Evolutionary conservation across 192 early-diverging fungal genomes (phyloP).

Genomic region (Pilaira anomala): DNA sequence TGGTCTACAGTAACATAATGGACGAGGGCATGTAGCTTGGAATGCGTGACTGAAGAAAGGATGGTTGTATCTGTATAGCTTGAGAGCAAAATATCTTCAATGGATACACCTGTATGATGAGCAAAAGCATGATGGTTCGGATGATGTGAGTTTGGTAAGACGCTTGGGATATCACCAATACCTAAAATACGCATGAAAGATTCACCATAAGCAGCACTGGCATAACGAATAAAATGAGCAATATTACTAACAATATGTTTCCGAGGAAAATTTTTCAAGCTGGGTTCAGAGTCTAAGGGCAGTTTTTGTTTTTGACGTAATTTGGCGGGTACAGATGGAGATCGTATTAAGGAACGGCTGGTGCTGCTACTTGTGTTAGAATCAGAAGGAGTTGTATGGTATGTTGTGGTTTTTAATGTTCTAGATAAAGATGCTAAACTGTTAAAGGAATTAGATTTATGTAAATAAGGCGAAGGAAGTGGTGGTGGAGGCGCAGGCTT

Average conservation of each 20-base stretch:
- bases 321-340: conserved; percentile 12
- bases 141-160: conserved; percentile 26
- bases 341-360: conserved; percentile 1
- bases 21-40: conserved; percentile 59
- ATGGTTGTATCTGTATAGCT: conserved; percentile 49
- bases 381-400: neutral
- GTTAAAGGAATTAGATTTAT: conserved; percentile 29
- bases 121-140: conserved; percentile 62
- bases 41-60: conserved; percentile 11
- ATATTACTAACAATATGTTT: conserved; percentile 63
- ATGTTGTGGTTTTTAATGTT: conserved; percentile 21
- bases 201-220: conserved; percentile 69
- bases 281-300: conserved; percentile 34
- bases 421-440: conserved; percentile 36
- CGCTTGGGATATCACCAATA: conserved; percentile 47
- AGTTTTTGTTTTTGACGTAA: neutral
- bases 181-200: conserved; percentile 74
- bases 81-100: conserved; percentile 75
- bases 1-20: conserved; percentile 88
- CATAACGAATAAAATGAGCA: conserved; percentile 64
- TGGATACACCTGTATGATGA: conserved; percentile 69
- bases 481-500: neutral
- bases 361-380: neutral
- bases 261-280: conserved; percentile 47
- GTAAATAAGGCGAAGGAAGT: conserved; percentile 3